A percentile compares a stretch with the other conserved stretches of the same genome.
phyloP scores from a whole-genome alignment of 495 filamentous ascomycete species.

The Chaetomium tenue region DNA sequence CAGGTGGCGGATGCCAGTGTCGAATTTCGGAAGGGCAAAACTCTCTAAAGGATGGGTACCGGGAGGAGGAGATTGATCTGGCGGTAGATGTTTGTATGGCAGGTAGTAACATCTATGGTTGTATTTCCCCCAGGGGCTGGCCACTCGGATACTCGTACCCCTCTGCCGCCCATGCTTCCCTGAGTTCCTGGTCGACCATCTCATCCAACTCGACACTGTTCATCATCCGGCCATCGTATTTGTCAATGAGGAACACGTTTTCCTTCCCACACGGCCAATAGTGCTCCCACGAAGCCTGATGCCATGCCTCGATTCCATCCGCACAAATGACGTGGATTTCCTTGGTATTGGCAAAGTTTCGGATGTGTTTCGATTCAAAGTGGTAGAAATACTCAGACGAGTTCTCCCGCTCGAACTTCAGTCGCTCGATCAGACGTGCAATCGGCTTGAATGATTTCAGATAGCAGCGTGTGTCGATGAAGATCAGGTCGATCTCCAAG shows the following conservation, averaged over 20 bases:
- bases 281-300: neutral
- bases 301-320: neutral
- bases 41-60: no score
- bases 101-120: no score
- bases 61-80: no score
- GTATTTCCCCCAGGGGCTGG: no score
- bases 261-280: neutral
- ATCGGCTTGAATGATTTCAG: neutral
- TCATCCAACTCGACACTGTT: neutral
- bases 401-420: neutral
- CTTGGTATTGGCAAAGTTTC: neutral
- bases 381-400: neutral
- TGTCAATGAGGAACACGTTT: neutral
- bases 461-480: neutral
- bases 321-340: neutral
- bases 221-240: conserved; percentile 1
- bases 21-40: no score
- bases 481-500: neutral
- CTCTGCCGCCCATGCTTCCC: neutral
- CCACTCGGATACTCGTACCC: no score
- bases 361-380: neutral
- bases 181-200: neutral
- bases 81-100: no score
- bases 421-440: neutral
- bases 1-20: no score